Percentiles rank a stretch among this genome's conserved stretches.
phyloP scores from a whole-genome alignment of 2,329 filamentous ascomycete species.

The Fusarium transvaalense region DNA sequence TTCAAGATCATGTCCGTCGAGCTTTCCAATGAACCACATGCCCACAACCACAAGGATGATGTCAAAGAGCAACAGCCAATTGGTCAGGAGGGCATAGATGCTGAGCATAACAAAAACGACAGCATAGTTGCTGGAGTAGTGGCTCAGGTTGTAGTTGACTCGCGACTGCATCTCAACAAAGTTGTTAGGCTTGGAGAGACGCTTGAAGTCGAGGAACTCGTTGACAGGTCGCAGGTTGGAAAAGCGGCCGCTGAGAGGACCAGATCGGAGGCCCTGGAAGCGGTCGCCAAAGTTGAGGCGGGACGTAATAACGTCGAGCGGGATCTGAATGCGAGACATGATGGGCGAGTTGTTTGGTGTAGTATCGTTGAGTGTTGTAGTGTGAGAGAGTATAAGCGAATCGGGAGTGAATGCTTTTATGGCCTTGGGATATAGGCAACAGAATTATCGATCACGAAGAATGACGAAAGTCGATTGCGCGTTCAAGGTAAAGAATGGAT shows the following conservation, averaged over 20 bases:
- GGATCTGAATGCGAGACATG: constrained; percentile 93
- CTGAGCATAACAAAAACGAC: constrained; percentile 94
- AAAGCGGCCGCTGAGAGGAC: constrained; percentile 84
- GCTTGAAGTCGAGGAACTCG: constrained; percentile 97
- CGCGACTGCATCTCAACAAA: constrained; percentile 91
- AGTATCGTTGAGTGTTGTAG: constrained; percentile 27
- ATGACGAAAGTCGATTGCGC: constrained; percentile 41
- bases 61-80: constrained; percentile 87
- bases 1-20: constrained; percentile 89
- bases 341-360: constrained; percentile 35
- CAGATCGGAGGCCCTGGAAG: constrained; percentile 84
- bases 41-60: constrained; percentile 88
- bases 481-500: constrained; percentile 40
- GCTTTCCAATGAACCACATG: constrained; percentile 91
- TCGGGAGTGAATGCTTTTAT: constrained; percentile 34
- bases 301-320: constrained; percentile 90
- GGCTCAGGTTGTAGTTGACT: constrained; percentile 95
- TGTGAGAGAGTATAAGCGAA: constrained; percentile 25
- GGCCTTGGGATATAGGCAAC: constrained; percentile 41
- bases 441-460: constrained; percentile 43
- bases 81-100: constrained; percentile 94
- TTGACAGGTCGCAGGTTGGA: constrained; percentile 90
- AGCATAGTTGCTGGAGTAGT: constrained; percentile 99
- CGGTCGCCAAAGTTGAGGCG: constrained; percentile 88
- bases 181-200: constrained; percentile 91